Evolutionary conservation across 2,329 filamentous ascomycete genomes (phyloP).

Genomic region (Cryphonectria japonica): DNA sequence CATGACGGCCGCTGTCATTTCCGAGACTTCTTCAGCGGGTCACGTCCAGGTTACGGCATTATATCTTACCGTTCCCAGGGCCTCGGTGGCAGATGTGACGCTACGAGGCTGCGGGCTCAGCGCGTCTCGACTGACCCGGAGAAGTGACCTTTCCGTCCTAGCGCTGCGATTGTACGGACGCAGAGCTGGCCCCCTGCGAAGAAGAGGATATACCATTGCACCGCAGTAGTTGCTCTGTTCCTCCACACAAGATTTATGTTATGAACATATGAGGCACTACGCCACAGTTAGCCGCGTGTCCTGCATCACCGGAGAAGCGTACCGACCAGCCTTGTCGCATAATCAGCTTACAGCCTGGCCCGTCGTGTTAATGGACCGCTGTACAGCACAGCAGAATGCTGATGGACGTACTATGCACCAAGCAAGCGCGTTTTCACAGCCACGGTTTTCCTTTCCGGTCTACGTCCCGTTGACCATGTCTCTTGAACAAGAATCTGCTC

Average conservation of each 20-base stretch:
- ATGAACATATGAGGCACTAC: constrained; percentile 4
- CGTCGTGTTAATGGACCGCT: not conserved
- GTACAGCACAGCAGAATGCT: not conserved
- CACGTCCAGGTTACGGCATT: not conserved
- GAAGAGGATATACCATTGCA: not conserved
- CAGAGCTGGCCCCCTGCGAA: not conserved
- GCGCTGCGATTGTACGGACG: constrained; percentile 3
- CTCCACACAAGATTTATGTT: not conserved
- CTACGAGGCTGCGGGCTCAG: constrained; percentile 9
- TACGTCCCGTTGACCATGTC: not conserved
- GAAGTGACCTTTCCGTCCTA: not conserved
- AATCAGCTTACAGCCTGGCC: not conserved
- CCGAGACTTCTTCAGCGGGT: not conserved
- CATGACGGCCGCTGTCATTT: not conserved
- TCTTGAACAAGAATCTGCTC: not conserved
- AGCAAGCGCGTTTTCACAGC: not conserved
- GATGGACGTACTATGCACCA: not conserved
- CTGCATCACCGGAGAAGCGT: constrained; percentile 4
- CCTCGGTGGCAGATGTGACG: not conserved
- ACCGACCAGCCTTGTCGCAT: not conserved
- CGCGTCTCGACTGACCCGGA: not conserved
- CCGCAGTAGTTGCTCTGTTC: not conserved
- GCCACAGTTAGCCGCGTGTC: constrained; percentile 21
- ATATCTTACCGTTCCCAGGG: not conserved
- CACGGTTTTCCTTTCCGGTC: not conserved